Evolutionary conservation across 2,329 filamentous ascomycete species (phyloP), one percentile per base, ranked within the genome.

Genomic region (Chaetomium strumarium): DNA sequence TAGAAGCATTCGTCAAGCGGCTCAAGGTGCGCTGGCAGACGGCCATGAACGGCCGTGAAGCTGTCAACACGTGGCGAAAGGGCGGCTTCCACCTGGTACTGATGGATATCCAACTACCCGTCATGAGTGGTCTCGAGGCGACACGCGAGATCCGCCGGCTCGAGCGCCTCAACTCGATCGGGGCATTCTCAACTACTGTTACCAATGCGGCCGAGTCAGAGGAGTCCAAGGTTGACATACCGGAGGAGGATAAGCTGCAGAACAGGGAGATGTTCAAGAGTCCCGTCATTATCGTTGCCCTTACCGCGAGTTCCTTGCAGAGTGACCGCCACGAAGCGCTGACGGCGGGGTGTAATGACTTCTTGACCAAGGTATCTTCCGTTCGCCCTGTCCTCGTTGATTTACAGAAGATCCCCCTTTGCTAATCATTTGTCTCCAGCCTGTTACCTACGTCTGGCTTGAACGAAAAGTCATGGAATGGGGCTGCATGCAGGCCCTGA

Each of bases 401-500:
- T 8, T 37, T 24, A 5, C 13, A 48, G 11, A n/a, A n/a, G n/a
- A n/a, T n/a, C n/a, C n/a, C 1, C 31, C n/a, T 9, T 14, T 13
- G 19, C 43, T 33, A 50, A 66, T 43, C 10, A 13, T 38, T 3
- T 31, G 11, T 44, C 13, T 17, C 40, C 65, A 96, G 89, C 93
- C 93, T 17, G 92, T 99, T 61, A 95, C 95, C 68, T 96, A 96
- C 66, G 87, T 95, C 55, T 99, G 92, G 91, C 81, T 99, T 24
- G 90, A 96, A 68, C 84, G 92, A 53, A 99, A 99, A 70, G 91
- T 97, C 62, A 96, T 95, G 72, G 93, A 99, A 76, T 99, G 93
- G 93, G 93, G 93, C 52, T 97, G 93, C 74, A 99, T 99, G 93
- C 93, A 97, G 74, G 93, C 93, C 10, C 79, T 99, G 20, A 97